phyloP scores from a whole-genome alignment of 2,329 filamentous ascomycete genomes.

The Xylariaceae sp. region DNA sequence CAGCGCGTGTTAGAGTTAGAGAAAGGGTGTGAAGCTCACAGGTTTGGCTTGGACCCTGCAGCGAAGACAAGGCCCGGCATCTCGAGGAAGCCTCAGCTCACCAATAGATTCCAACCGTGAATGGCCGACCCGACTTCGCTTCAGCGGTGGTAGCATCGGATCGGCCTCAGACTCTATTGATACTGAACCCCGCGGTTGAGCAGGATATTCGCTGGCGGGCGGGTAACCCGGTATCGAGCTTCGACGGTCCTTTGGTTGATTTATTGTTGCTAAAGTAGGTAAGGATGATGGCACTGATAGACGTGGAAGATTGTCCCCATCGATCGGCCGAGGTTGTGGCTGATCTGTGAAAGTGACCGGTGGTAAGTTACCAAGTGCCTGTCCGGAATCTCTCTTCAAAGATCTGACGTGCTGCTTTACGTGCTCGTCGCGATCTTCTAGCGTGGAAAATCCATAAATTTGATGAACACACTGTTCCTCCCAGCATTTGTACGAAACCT shows the following conservation, averaged over 20 bases:
- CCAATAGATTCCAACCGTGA: constrained; percentile 54
- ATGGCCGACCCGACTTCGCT: constrained; percentile 49
- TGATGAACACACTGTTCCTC: constrained; percentile 54
- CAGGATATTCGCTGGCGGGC: constrained; percentile 38
- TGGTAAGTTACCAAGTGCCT: constrained; percentile 37
- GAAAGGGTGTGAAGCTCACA: constrained; percentile 34
- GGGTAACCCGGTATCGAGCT: constrained; percentile 36
- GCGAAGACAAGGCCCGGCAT: constrained; percentile 47
- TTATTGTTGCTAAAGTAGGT: constrained; percentile 33
- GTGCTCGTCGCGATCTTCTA: constrained; percentile 50
- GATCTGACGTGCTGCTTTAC: constrained; percentile 41
- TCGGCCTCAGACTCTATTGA: constrained; percentile 47
- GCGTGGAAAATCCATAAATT: constrained; percentile 53
- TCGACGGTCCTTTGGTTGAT: constrained; percentile 37
- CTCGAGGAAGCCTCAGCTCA: constrained; percentile 48
- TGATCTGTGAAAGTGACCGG: constrained; percentile 35
- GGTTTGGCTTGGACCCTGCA: constrained; percentile 45
- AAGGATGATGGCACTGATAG: constrained; percentile 32
- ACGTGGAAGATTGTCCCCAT: constrained; percentile 32
- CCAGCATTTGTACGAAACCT: constrained; percentile 50
- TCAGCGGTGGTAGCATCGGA: constrained; percentile 51
- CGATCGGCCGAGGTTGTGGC: constrained; percentile 28
- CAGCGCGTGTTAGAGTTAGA: constrained; percentile 12
- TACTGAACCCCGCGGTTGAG: constrained; percentile 35
- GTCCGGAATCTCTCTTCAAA: constrained; percentile 43